A percentile compares a stretch with the other conserved stretches of the same genome.
These are phyloP conservation scores for Sclerospora graminicola DNA, from an alignment of 352 stramenopile species.

Conservation along the genomic window DNA sequence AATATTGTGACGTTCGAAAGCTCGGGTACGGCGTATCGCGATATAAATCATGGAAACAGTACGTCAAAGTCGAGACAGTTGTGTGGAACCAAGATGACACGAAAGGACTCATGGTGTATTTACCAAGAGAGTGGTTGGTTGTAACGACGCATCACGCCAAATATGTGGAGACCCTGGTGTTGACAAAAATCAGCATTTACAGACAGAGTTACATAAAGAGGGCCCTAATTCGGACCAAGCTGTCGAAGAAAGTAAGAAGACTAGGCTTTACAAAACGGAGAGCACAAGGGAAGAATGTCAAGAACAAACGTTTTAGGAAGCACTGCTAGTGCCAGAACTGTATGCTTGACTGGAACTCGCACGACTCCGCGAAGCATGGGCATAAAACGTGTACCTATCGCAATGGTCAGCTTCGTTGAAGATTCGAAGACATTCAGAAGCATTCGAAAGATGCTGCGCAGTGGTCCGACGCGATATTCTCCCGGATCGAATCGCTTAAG, in stretches of 20 bases:
- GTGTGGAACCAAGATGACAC: constrained; percentile 4
- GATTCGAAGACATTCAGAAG: background rate
- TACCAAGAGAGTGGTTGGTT: background rate
- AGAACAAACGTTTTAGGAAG: background rate
- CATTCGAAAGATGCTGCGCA: background rate
- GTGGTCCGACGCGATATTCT: background rate
- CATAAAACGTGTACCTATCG: background rate
- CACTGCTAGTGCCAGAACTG: no score
- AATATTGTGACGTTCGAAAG: constrained; percentile 8
- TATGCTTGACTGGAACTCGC: background rate
- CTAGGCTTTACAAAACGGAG: background rate
- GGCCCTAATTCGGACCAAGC: background rate
- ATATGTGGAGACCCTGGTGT: background rate
- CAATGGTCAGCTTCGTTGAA: background rate
- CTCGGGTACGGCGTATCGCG: constrained; percentile 1
- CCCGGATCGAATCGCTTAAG: background rate
- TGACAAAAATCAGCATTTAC: background rate
- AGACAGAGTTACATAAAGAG: background rate
- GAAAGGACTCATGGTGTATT: constrained; percentile 7
- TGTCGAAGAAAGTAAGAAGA: background rate
- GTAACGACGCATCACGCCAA: background rate
- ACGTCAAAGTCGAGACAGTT: constrained; percentile 1
- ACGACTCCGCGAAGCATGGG: background rate
- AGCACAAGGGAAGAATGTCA: background rate
- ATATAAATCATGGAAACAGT: background rate